A percentile compares a stretch with the other conserved stretches of the same genome.
phyloP scores from a whole-genome alignment of 805 yeast species.

The Lachancea waltii region DNA sequence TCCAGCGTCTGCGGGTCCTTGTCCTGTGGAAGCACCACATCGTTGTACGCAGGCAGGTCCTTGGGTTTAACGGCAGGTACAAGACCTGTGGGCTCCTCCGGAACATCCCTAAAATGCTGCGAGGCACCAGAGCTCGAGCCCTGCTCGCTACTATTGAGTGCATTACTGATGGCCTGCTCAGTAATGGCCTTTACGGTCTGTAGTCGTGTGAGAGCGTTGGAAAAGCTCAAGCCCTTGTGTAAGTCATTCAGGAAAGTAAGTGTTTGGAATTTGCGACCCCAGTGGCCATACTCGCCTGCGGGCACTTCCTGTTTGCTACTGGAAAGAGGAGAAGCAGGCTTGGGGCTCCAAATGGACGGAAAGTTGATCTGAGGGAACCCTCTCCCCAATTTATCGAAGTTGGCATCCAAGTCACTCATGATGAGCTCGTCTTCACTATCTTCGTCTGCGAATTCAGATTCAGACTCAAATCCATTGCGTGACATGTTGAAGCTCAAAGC shows the following conservation, averaged over 20 bases:
- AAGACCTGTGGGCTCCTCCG: slow-evolving; percentile 52
- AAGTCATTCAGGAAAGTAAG: slow-evolving; percentile 32
- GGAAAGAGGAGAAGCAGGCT: background rate
- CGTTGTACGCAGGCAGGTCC: slow-evolving; percentile 44
- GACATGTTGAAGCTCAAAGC: too few relatives aligned
- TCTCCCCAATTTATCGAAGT: slow-evolving; percentile 10
- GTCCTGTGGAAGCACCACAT: slow-evolving; percentile 45
- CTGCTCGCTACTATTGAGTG: slow-evolving; percentile 15
- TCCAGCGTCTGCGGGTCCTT: slow-evolving; percentile 23
- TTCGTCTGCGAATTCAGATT: background rate
- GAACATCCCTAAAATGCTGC: slow-evolving; percentile 11
- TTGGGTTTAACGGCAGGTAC: slow-evolving; percentile 42
- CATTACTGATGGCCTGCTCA: slow-evolving; percentile 25
- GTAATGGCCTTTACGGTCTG: slow-evolving; percentile 34
- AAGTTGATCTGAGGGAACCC: slow-evolving; percentile 11
- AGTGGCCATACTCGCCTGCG: slow-evolving; percentile 11
- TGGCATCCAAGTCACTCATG: slow-evolving; percentile 11
- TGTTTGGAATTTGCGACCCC: slow-evolving; percentile 28
- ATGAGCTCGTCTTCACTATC: slow-evolving; percentile 9
- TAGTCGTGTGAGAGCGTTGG: slow-evolving; percentile 47
- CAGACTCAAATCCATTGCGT: background rate
- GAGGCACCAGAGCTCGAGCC: slow-evolving; percentile 10
- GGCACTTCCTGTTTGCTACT: background rate
- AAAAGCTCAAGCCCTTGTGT: slow-evolving; percentile 42
- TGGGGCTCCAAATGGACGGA: slow-evolving; percentile 8